Base-by-base conservation (phyloP, 148 eudicot genomes). In the Heliosperma pusillum region DNA sequence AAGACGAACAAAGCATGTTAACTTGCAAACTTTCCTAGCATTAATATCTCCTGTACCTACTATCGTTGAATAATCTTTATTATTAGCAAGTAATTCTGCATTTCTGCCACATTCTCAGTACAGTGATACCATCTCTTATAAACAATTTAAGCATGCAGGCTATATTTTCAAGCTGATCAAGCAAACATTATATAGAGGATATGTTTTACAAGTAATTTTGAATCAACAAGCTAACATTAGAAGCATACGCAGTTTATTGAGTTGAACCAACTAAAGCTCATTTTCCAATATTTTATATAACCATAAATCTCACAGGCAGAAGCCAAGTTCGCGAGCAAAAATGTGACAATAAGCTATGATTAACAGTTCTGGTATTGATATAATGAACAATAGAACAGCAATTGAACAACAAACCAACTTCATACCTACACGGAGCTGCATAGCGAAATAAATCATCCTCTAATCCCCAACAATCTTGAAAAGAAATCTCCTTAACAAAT, bases 401-500 rank as follows among this genome's bases (percentile, higher is more conserved):
- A 58, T 20, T 7, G 21, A 70, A 56, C 42, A 22, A 53, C 21
- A 53, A 27, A 55, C 29, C 24, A 59, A 55, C 33, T 52, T 73
- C 78, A 77, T 92, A 95, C 98, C 98, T 86, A 76, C 91, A 90
- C 42, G 87, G 69, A 83, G 84, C 87, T 33, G 96, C 87, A 77
- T 82, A 66, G 30, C 80, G 84, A 71, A 95, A 88, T n/a, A 76
- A 29, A 53, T 77, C 86, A 80, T 95, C 85, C 33, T 92, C 97
- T 73, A 95, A 85, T 53, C 98, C 98, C 97, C 97, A 95, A 82
- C 98, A 95, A 67, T 92, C 89, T 79, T 78, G 87, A 26, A 92
- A 77, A 55, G 81, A 77, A 16, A 95, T 84, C 77, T 85, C 89
- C 75, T 89, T 83, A 20, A 90, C 86, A 57, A 80, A 74, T 66